Conservation (phyloP, 2,329 filamentous ascomycete species). For the Cercospora janseana region DNA sequence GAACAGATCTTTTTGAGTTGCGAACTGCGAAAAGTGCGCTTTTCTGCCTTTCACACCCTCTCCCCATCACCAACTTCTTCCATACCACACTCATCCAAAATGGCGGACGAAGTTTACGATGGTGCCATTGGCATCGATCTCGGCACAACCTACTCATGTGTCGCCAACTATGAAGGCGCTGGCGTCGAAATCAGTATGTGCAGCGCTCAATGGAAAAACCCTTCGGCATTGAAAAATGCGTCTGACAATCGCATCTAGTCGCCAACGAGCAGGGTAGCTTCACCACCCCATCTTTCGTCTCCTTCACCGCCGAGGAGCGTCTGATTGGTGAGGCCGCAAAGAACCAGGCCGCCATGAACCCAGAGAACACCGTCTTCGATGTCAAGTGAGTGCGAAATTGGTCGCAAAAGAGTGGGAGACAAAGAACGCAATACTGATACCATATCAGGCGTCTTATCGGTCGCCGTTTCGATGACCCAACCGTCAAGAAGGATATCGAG, state of each 20-base stretch:
- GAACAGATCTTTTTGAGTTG: slow-evolving; percentile 10
- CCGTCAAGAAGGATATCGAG: slow-evolving; percentile 98
- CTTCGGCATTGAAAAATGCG: slow-evolving; percentile 5
- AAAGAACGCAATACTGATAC: slow-evolving; percentile 35
- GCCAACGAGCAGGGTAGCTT: slow-evolving; percentile 99
- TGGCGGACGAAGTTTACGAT: slow-evolving; percentile 98
- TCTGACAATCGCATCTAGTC: slow-evolving; percentile 44
- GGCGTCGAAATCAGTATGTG: slow-evolving; percentile 91
- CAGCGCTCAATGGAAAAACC: background rate
- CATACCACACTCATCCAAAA: slow-evolving; percentile 49
- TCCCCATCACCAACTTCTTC: slow-evolving; percentile 13
- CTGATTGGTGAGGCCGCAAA: slow-evolving; percentile 99
- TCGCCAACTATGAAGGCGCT: slow-evolving; percentile 98
- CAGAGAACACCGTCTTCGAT: slow-evolving; percentile 95
- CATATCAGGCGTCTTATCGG: slow-evolving; percentile 84
- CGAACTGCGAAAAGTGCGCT: slow-evolving; percentile 9
- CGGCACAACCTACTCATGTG: slow-evolving; percentile 99
- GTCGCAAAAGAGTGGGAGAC: slow-evolving; percentile 4
- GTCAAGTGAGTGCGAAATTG: slow-evolving; percentile 61
- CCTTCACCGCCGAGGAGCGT: slow-evolving; percentile 97
- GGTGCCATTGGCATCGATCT: slow-evolving; percentile 99
- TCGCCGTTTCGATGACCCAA: slow-evolving; percentile 89
- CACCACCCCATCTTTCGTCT: slow-evolving; percentile 98
- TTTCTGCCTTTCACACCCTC: slow-evolving; percentile 6
- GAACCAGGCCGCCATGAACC: slow-evolving; percentile 99